Conservation (phyloP, 2,329 filamentous ascomycete genomes). For the Nemania abortiva region DNA sequence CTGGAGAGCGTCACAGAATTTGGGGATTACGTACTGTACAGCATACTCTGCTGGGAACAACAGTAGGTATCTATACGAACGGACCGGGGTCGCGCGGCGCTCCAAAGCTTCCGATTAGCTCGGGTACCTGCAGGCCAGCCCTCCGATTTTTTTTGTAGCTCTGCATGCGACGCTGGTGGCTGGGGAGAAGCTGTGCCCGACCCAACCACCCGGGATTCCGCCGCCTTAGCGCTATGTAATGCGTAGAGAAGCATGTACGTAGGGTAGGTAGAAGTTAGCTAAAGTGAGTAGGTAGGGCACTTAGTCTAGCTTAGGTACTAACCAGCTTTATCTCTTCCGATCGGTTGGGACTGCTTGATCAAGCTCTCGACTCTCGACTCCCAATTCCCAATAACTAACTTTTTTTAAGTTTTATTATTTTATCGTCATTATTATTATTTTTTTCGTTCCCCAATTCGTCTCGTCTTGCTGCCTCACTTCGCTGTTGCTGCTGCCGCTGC, state of each 20-base stretch:
- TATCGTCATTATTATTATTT: not conserved
- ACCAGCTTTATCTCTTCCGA: not conserved
- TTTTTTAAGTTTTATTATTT: not conserved
- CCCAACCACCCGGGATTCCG: conserved; percentile 36
- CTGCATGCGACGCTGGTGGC: conserved; percentile 23
- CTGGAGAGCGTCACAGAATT: not conserved
- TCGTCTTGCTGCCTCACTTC: not conserved
- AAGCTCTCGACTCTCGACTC: not conserved
- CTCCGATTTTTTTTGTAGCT: conserved; percentile 28
- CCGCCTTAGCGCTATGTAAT: not conserved
- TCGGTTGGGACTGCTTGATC: conserved; percentile 2
- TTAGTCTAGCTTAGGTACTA: too few relatives aligned
- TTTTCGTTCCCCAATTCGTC: not conserved
- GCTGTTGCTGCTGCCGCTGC: too few relatives aligned
- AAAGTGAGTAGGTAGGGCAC: not conserved
- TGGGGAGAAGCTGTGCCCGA: conserved; percentile 4
- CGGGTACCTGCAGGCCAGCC: conserved; percentile 40
- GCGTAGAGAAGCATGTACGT: not conserved
- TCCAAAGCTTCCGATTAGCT: conserved; percentile 27
- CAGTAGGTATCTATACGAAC: not conserved
- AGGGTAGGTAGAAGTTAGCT: not conserved
- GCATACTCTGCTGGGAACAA: too few relatives aligned
- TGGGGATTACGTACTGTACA: not conserved
- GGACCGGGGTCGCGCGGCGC: not conserved
- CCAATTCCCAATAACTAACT: not conserved